Evolutionary conservation across 495 filamentous ascomycete species (phyloP).

Genomic region (Trichoderma reesei): DNA sequence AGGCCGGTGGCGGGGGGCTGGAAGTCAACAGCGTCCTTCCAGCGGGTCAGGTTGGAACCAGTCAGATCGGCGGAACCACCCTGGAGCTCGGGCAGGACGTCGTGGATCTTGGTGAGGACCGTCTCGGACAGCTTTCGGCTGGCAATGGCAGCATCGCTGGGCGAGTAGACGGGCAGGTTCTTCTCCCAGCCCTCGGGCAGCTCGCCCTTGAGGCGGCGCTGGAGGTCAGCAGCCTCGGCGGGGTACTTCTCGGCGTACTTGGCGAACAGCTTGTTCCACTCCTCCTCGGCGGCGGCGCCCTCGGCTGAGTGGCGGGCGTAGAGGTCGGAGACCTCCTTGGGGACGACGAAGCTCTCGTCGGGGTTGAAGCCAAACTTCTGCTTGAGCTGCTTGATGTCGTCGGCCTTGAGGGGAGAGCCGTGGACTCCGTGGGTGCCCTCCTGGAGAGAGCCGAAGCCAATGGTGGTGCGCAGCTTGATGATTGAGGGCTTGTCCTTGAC

Average conservation of each 20-base stretch:
- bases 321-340: conserved; percentile 86
- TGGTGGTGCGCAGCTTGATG: conserved; percentile 96
- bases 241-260: conserved; percentile 74
- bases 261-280: conserved; percentile 89
- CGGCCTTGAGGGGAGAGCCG: conserved; percentile 86
- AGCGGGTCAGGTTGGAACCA: conserved; percentile 94
- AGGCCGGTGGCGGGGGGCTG: conserved; percentile 79
- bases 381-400: conserved; percentile 90
- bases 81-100: conserved; percentile 75
- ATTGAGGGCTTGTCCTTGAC: conserved; percentile 94
- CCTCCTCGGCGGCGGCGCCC: conserved; percentile 82
- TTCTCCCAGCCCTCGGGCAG: conserved; percentile 98
- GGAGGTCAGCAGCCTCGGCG: conserved; percentile 66
- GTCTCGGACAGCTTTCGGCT: conserved; percentile 93
- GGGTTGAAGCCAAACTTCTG: conserved; percentile 91
- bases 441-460: conserved; percentile 90
- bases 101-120: conserved; percentile 81
- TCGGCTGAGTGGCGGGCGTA: conserved; percentile 73
- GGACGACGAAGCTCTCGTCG: conserved; percentile 84
- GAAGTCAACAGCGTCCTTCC: conserved; percentile 96
- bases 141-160: conserved; percentile 72
- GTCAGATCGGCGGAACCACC: conserved; percentile 97
- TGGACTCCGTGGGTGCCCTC: conserved; percentile 93
- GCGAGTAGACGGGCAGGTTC: conserved; percentile 82
- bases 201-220: conserved; percentile 68